These are phyloP conservation scores for Colletotrichum graminicola DNA, from an alignment of 2,329 filamentous ascomycete genomes.

Conservation along the genomic window DNA sequence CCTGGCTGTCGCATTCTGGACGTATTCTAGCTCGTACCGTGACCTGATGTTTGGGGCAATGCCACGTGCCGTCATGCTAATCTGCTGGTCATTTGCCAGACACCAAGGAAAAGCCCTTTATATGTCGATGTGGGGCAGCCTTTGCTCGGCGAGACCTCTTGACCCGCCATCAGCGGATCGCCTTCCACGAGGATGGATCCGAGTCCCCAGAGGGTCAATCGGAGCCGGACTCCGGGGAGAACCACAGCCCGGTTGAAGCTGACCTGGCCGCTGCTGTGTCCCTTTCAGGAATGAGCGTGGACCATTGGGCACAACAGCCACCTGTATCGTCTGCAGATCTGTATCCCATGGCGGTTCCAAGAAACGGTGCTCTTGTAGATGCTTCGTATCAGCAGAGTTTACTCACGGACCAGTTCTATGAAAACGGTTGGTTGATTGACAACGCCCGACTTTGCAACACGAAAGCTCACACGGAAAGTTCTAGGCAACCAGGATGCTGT, in stretches of 20 bases:
- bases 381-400: slow-evolving; percentile 47
- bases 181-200: slow-evolving; percentile 50
- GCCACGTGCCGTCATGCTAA: slow-evolving; percentile 28
- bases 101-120: slow-evolving; percentile 62
- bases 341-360: slow-evolving; percentile 32
- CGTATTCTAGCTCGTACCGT: slow-evolving; percentile 3
- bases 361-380: slow-evolving; percentile 30
- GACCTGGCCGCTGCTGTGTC: slow-evolving; percentile 49
- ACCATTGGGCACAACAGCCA: slow-evolving; percentile 44
- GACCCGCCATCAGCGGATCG: slow-evolving; percentile 58
- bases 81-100: slow-evolving; percentile 48
- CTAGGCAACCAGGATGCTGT: slow-evolving; percentile 32
- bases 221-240: slow-evolving; percentile 46
- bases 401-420: slow-evolving; percentile 45
- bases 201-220: slow-evolving; percentile 29
- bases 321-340: slow-evolving; percentile 18
- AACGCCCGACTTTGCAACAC: background rate
- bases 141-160: slow-evolving; percentile 60
- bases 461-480: background rate
- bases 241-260: slow-evolving; percentile 47
- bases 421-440: slow-evolving; percentile 40
- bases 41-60: slow-evolving; percentile 3
- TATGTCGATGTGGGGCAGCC: slow-evolving; percentile 58
- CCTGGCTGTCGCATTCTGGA: background rate
- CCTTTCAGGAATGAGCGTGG: slow-evolving; percentile 50